Percentiles rank a stretch among this genome's conserved stretches.
Conservation (phyloP, 345 rosid species). For the Camelina hispida region DNA sequence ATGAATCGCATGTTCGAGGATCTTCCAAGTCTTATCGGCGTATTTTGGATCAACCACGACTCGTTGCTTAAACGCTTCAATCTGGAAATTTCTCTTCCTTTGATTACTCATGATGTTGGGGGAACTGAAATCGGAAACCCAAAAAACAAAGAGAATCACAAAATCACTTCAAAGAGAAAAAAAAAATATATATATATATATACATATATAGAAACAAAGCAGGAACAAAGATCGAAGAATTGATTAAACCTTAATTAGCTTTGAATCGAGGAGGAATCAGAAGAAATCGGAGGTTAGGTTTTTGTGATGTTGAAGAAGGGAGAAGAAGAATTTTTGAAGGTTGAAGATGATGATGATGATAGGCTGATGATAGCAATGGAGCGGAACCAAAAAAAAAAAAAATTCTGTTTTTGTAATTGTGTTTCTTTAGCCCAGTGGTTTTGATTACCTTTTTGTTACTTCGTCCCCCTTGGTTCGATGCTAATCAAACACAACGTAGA, state of each 20-base stretch:
- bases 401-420: neutral
- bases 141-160: neutral
- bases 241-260: neutral
- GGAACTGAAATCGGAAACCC: conserved; percentile 10
- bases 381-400: neutral
- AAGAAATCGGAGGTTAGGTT: conserved; percentile 10
- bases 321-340: conserved; percentile 21
- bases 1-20: conserved; percentile 92
- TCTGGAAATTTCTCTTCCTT: conserved; percentile 94
- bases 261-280: neutral
- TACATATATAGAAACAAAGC: neutral
- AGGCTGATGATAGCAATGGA: neutral
- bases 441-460: neutral
- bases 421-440: neutral
- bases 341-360: conserved; percentile 29
- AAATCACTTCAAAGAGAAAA: neutral
- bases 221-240: neutral
- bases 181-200: no score
- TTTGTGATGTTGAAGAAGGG: conserved; percentile 2
- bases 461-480: neutral
- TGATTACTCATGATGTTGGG: conserved; percentile 82
- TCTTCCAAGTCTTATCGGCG: conserved; percentile 94
- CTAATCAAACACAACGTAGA: no score
- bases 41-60: conserved; percentile 97
- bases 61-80: conserved; percentile 95